These are phyloP conservation scores for Gossypium arboreum DNA, from an alignment of 345 rosid species.

Conservation along the genomic window DNA sequence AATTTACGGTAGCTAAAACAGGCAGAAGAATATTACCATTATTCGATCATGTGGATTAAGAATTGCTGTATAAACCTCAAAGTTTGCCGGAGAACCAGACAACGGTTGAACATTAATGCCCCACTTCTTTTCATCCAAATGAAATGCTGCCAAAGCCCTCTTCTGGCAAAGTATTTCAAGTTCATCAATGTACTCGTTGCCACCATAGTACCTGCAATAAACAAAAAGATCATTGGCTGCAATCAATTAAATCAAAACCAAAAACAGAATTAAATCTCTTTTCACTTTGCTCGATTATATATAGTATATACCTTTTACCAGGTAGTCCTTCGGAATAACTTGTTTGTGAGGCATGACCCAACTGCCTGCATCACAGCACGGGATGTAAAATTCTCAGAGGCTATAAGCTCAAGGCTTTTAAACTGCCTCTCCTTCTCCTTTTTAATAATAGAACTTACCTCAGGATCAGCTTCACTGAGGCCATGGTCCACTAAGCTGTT, in stretches of 20 bases:
- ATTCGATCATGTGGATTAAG: constrained; percentile 85
- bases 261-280: constrained; percentile 3
- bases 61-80: constrained; percentile 90
- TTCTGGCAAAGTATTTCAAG: constrained; percentile 86
- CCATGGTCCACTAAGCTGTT: constrained; percentile 48
- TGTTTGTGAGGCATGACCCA: constrained; percentile 92
- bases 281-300: background rate
- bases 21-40: constrained; percentile 48
- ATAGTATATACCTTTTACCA: constrained; percentile 74
- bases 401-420: constrained; percentile 88
- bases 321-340: constrained; percentile 94
- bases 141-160: constrained; percentile 79
- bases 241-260: background rate
- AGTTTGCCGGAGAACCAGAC: constrained; percentile 97
- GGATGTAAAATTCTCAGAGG: constrained; percentile 91
- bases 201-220: constrained; percentile 76
- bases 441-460: constrained; percentile 52
- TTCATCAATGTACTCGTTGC: constrained; percentile 83
- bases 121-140: constrained; percentile 69
- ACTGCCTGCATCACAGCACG: constrained; percentile 95
- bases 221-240: background rate
- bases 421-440: constrained; percentile 88
- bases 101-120: constrained; percentile 94
- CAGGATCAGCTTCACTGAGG: constrained; percentile 70
- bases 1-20: background rate